Percentiles rank a stretch among this genome's conserved stretches.
Evolutionary conservation across 2,329 filamentous ascomycete genomes (phyloP).

Genomic region (Xylaria arbuscula): DNA sequence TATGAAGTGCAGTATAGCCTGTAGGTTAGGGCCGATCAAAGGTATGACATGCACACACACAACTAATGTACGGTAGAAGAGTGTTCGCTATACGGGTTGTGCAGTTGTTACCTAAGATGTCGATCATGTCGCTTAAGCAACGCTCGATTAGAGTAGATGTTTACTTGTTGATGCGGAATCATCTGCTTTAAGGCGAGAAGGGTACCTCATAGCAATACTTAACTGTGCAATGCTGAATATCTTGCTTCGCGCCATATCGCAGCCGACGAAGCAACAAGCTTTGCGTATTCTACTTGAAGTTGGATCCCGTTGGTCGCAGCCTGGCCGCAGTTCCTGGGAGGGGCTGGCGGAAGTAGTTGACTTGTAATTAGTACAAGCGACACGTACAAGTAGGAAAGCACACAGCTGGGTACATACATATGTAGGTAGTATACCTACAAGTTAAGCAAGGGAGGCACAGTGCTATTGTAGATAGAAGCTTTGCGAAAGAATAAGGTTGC

Average conservation of each 20-base stretch:
- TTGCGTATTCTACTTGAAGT: slow-evolving; percentile 15
- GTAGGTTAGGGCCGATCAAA: slow-evolving; percentile 36
- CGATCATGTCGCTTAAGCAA: slow-evolving; percentile 29
- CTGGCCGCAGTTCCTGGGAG: slow-evolving; percentile 15
- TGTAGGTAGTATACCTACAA: not conserved
- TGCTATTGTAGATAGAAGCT: slow-evolving; percentile 26
- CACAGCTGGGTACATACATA: not conserved
- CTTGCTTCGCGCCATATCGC: slow-evolving; percentile 8
- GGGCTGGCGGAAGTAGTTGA: slow-evolving; percentile 10
- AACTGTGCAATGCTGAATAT: slow-evolving; percentile 3
- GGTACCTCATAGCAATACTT: not conserved
- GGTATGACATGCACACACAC: slow-evolving; percentile 9
- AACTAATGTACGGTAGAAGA: not conserved
- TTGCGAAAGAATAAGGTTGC: slow-evolving; percentile 36
- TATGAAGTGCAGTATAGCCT: slow-evolving; percentile 32
- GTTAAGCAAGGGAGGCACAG: slow-evolving; percentile 21
- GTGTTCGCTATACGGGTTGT: slow-evolving; percentile 25
- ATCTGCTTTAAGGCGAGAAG: not conserved
- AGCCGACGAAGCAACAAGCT: slow-evolving; percentile 9
- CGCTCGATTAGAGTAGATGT: slow-evolving; percentile 20
- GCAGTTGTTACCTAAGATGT: slow-evolving; percentile 29
- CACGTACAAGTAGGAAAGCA: not conserved
- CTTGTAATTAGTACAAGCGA: slow-evolving; percentile 4
- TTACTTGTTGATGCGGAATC: slow-evolving; percentile 5
- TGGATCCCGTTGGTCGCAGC: slow-evolving; percentile 19